Evolutionary conservation across 2,329 filamentous ascomycete genomes (phyloP).

Genomic region (Conoideocrella luteorostrata): DNA sequence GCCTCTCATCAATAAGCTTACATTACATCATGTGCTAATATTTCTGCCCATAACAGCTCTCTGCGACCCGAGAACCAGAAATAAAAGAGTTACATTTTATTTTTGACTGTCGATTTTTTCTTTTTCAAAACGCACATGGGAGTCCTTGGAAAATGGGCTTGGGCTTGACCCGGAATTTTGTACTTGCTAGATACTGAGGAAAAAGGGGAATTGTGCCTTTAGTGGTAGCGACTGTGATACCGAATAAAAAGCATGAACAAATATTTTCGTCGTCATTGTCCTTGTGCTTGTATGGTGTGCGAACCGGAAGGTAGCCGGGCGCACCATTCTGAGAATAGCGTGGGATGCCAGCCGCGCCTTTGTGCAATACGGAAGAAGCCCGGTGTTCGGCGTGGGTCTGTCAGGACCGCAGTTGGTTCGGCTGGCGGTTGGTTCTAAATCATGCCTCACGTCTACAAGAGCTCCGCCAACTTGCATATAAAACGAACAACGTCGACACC

Average conservation of each 20-base stretch:
- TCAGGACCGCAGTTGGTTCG: too few relatives aligned
- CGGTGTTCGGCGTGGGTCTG: too few relatives aligned
- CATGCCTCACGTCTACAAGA: too few relatives aligned
- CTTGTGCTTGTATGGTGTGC: too few relatives aligned
- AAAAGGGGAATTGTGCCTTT: background rate
- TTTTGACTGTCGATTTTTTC: constrained; percentile 1
- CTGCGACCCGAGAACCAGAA: constrained; percentile 85
- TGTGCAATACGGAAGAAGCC: too few relatives aligned
- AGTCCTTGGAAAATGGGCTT: constrained; percentile 6
- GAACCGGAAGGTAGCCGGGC: too few relatives aligned
- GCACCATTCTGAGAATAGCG: too few relatives aligned
- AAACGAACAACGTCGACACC: too few relatives aligned
- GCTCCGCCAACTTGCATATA: too few relatives aligned
- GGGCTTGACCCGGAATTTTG: background rate
- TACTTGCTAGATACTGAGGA: constrained; percentile 5
- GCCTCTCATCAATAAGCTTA: constrained; percentile 3
- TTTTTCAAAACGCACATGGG: constrained; percentile 3
- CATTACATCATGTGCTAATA: constrained; percentile 14
- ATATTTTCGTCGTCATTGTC: too few relatives aligned
- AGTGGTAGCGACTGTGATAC: constrained; percentile 5
- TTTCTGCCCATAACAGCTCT: constrained; percentile 38
- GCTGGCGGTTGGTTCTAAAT: too few relatives aligned
- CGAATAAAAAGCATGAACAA: constrained; percentile 3
- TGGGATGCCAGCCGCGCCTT: too few relatives aligned
- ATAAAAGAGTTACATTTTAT: constrained; percentile 34